A percentile compares a stretch with the other conserved stretches of the same genome.
Conservation (phyloP, 2,329 filamentous ascomycete species). For the Arthrobotrys sinensis region DNA sequence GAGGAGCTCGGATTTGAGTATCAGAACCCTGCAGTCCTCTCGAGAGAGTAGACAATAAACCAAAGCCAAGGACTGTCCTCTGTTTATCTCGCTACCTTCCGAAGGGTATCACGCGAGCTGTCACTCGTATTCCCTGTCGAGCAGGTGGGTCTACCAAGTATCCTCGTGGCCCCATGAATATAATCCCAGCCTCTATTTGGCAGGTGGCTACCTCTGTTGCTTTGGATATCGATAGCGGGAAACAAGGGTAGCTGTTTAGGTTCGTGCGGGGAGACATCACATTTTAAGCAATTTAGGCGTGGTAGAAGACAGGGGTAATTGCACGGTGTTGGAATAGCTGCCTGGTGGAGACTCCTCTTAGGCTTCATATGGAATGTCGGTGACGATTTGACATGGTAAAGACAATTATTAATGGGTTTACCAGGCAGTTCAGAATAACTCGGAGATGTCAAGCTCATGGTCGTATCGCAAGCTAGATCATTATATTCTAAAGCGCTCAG, state of each 20-base stretch:
- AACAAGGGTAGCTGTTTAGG: slow-evolving; percentile 33
- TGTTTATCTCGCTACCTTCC: slow-evolving; percentile 34
- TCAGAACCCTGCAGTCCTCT: background rate
- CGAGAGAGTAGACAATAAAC: background rate
- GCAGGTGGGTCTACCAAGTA: slow-evolving; percentile 42
- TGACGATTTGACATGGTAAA: slow-evolving; percentile 4
- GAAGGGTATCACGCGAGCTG: slow-evolving; percentile 44
- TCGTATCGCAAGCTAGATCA: background rate
- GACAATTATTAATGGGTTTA: slow-evolving; percentile 18
- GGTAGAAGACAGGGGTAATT: slow-evolving; percentile 19
- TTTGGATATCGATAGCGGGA: slow-evolving; percentile 36
- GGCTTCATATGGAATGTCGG: slow-evolving; percentile 33
- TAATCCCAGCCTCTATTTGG: slow-evolving; percentile 27
- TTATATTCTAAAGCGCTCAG: too few relatives aligned
- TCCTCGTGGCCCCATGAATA: slow-evolving; percentile 38
- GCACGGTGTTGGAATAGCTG: slow-evolving; percentile 35
- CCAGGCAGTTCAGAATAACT: slow-evolving; percentile 22
- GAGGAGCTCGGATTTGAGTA: slow-evolving; percentile 13
- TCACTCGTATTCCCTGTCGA: slow-evolving; percentile 23
- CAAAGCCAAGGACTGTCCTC: background rate
- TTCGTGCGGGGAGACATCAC: slow-evolving; percentile 2
- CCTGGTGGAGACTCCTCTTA: slow-evolving; percentile 41
- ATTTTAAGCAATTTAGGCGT: slow-evolving; percentile 17
- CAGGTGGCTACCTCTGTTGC: slow-evolving; percentile 24
- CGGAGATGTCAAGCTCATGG: background rate